Evolutionary conservation across 2,329 filamentous ascomycete genomes (phyloP).

Genomic region (Pestalotiopsis fici): DNA sequence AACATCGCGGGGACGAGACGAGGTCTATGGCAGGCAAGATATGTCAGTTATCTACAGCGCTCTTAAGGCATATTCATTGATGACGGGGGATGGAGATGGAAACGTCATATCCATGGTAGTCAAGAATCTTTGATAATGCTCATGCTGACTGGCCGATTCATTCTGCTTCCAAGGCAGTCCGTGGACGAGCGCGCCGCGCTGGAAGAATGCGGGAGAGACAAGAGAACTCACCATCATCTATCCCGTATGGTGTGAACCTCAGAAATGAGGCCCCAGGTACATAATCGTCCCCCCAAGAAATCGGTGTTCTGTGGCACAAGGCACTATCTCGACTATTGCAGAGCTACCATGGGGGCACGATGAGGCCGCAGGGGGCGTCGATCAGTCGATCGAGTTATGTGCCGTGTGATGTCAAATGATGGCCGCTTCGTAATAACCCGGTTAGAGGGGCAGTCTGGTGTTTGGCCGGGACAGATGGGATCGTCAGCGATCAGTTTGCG

Average conservation of each 20-base stretch:
- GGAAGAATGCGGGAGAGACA: neutral
- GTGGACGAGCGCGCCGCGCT: neutral
- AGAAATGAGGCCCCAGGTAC: slow-evolving; percentile 9
- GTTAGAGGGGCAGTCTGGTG: neutral
- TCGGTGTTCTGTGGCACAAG: slow-evolving; percentile 11
- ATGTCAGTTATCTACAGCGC: neutral
- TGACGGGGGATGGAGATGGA: neutral
- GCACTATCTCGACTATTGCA: slow-evolving; percentile 12
- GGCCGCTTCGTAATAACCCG: neutral
- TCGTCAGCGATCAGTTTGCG: neutral
- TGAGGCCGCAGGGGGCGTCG: slow-evolving; percentile 8
- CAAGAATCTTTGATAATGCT: neutral
- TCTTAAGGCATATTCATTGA: neutral
- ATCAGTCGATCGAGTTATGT: neutral
- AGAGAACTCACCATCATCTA: slow-evolving; percentile 16
- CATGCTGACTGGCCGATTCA: neutral
- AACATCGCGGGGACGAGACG: slow-evolving; percentile 58
- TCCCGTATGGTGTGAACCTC: slow-evolving; percentile 9
- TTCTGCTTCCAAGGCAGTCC: neutral
- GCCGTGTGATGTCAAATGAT: neutral
- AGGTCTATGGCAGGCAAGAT: slow-evolving; percentile 45
- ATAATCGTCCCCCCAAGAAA: slow-evolving; percentile 7
- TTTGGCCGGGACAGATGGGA: neutral
- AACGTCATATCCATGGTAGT: neutral
- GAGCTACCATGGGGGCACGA: slow-evolving; percentile 13